Evolutionary conservation across 768 basidiomycete species (phyloP).

Genomic region (Phanerochaete carnosa): DNA sequence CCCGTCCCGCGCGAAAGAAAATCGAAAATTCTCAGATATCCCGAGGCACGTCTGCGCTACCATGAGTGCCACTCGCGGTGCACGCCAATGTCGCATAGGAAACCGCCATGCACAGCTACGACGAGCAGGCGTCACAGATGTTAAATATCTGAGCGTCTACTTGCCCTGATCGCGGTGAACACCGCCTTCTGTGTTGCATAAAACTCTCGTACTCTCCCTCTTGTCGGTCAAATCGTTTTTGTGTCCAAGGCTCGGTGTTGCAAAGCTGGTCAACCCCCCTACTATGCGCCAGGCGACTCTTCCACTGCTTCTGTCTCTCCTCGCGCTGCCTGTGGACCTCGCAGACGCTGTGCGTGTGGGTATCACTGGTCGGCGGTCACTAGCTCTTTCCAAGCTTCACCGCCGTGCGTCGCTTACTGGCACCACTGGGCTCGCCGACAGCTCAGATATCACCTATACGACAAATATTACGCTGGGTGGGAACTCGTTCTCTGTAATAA

Average conservation of each 20-base stretch:
- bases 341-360: conserved; percentile 16
- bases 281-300: conserved; percentile 9
- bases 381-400: conserved; percentile 8
- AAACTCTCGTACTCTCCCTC: neutral
- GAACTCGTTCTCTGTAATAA: conserved; percentile 28
- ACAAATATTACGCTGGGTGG: conserved; percentile 40
- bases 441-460: conserved; percentile 32
- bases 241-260: neutral
- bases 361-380: conserved; percentile 10
- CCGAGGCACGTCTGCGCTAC: too few species aligned
- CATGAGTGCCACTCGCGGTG: too few species aligned
- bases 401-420: conserved; percentile 29
- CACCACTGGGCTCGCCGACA: conserved; percentile 24
- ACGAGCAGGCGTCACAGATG: neutral
- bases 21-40: neutral
- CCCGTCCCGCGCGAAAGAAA: neutral
- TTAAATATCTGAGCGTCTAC: neutral
- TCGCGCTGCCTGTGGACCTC: conserved; percentile 14
- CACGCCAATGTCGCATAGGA: neutral
- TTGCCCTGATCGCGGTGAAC: neutral
- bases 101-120: neutral
- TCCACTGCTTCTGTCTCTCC: conserved; percentile 13
- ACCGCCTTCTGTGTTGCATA: conserved; percentile 2
- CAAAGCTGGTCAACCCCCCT: conserved; percentile 7
- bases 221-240: neutral